phyloP scores from a whole-genome alignment of 257 asterid species.

The Hygrophila difformis region DNA sequence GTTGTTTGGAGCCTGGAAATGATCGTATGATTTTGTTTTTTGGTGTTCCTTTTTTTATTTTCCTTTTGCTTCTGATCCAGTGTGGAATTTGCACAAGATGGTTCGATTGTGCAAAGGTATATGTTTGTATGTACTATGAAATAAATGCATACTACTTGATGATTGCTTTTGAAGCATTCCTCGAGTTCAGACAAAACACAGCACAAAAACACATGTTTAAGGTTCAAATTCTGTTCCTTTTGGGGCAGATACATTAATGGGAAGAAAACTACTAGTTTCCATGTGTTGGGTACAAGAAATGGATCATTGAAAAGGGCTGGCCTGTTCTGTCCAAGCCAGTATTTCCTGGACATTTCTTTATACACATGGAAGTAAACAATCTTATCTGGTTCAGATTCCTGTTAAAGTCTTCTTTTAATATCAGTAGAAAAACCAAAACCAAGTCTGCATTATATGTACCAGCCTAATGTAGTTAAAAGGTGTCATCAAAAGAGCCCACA shows the following conservation, averaged over 20 bases:
- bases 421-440: slow-evolving; percentile 9
- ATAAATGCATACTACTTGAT: too few species aligned
- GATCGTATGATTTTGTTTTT: too few species aligned
- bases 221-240: slow-evolving; percentile 25
- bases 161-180: too few species aligned
- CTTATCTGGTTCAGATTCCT: slow-evolving; percentile 46
- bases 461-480: slow-evolving; percentile 4
- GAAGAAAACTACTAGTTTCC: slow-evolving; percentile 29
- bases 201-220: too few species aligned
- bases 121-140: too few species aligned
- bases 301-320: slow-evolving; percentile 16
- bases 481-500: slow-evolving; percentile 16
- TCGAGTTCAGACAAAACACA: too few species aligned
- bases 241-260: slow-evolving; percentile 19
- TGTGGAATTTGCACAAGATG: too few species aligned
- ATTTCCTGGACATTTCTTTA: background rate
- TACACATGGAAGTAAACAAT: slow-evolving; percentile 16
- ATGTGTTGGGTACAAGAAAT: slow-evolving; percentile 43
- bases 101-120: too few species aligned
- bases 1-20: too few species aligned
- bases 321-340: slow-evolving; percentile 14
- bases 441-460: background rate
- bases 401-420: slow-evolving; percentile 15
- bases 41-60: too few species aligned
- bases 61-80: too few species aligned